phyloP scores from a whole-genome alignment of 1,284 basidiomycete species.

The Baeospora myosura region DNA sequence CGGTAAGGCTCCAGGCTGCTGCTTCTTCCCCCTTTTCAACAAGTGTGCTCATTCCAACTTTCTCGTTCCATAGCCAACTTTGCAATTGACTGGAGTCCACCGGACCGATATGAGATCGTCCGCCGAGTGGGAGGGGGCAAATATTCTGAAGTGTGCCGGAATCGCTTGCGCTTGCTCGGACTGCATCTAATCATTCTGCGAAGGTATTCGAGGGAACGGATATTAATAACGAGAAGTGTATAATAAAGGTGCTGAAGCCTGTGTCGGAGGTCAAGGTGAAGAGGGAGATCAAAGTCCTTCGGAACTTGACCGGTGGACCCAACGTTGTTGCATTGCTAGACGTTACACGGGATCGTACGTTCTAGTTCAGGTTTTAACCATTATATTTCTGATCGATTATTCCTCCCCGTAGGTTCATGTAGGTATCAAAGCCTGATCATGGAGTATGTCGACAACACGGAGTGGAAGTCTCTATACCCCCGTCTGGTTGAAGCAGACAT shows the following conservation, averaged over 20 bases:
- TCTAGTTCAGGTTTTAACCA: background rate
- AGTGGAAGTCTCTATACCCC: constrained; percentile 77
- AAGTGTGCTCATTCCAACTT: background rate
- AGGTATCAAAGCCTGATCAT: constrained; percentile 82
- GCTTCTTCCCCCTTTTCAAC: background rate
- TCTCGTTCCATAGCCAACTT: constrained; percentile 46
- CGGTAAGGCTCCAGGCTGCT: constrained; percentile 28
- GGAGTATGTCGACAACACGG: constrained; percentile 79
- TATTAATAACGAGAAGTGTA: constrained; percentile 71
- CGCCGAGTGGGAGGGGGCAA: constrained; percentile 76
- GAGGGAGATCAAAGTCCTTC: constrained; percentile 87
- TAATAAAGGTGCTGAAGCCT: constrained; percentile 89
- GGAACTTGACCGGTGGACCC: constrained; percentile 80
- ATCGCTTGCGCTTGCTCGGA: background rate
- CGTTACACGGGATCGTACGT: constrained; percentile 64
- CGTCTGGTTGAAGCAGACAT: constrained; percentile 76
- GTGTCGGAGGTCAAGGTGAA: constrained; percentile 92
- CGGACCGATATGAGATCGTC: constrained; percentile 78
- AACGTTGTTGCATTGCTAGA: constrained; percentile 81
- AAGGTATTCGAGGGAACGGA: constrained; percentile 85
- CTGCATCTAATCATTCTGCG: constrained; percentile 1
- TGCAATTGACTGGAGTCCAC: constrained; percentile 66
- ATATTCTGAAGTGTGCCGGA: constrained; percentile 56
- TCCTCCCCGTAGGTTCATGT: constrained; percentile 29
- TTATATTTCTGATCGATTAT: too few relatives aligned